A percentile compares a stretch with the other conserved stretches of the same genome.
Conservation (phyloP, 129 eudicot species). For the Flaveria ramosissima region DNA sequence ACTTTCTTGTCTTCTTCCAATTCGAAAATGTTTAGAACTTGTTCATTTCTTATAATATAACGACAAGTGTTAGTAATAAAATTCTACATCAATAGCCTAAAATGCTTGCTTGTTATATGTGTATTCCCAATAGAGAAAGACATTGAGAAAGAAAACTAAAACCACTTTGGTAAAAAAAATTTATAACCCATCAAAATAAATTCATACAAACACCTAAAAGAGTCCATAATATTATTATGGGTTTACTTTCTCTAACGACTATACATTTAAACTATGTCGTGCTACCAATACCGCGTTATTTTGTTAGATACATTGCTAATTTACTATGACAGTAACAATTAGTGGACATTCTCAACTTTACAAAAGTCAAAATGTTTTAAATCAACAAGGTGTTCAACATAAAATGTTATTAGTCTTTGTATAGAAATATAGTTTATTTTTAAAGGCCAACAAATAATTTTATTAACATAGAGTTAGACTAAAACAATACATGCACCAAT, state of each 20-base stretch:
- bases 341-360: background rate
- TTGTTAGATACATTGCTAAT: background rate
- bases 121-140: background rate
- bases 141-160: background rate
- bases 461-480: background rate
- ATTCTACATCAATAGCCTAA: background rate
- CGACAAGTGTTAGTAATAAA: too few species aligned
- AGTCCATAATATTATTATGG: too few species aligned
- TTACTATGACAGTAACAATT: background rate
- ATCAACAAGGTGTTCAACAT: background rate
- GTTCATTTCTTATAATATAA: background rate
- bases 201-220: too few species aligned
- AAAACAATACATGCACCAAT: too few species aligned
- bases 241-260: background rate
- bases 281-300: background rate
- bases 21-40: background rate
- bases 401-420: background rate
- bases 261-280: background rate
- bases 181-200: too few species aligned
- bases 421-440: background rate
- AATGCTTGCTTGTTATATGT: background rate
- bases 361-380: background rate
- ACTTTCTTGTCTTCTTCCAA: background rate
- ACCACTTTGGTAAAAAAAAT: too few species aligned
- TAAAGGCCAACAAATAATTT: too few species aligned